Evolutionary conservation across 2,329 filamentous ascomycete genomes (phyloP), one percentile per base, ranked within the genome.

Genomic region (Fusarium chaquense): DNA sequence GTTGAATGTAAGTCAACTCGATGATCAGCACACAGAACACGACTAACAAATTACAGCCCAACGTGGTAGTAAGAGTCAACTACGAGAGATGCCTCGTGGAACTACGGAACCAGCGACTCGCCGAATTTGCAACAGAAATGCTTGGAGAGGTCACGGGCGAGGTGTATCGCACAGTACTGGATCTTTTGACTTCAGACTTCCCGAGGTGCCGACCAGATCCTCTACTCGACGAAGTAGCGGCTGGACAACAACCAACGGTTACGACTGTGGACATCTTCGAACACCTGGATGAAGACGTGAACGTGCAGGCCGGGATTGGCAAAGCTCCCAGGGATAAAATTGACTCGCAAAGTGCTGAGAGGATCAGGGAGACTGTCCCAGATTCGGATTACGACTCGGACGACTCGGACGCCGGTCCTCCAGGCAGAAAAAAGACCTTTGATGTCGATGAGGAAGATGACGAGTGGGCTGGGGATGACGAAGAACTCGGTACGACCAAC

Each of bases 71-170:
- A 50, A 89, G 91, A 30, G 84, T 98, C 57, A 98, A 97, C 76
- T 91, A 93, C 75, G 91, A 94, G 58, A 97, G 95, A 78, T 93
- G 93, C 62, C 84, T 91, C 9, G 92, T 98, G 12, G 90, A 92
- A 51, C 84, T 97, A 67, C 92, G 95, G 59, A 97, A 93, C 73
- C 87, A 90, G 69, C 88, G 89, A 22, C 88, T 98, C 4, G 88
- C 91, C 54, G 85, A 89, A n/a, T 87, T 94, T 59, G 93, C 90
- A 2, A 85, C 89, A 53, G 88, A 91, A 55, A 84, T 87, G 33
- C 86, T 96, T 22, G 92, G 94, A 45, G 84, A 89, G 41, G 89
- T 87, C 2, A 97, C 94, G 2, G 90, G 91, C 1, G 86, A 90
- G 63, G 89, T 98, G 2, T 98, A 97, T 76, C 88, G 87, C 38